Conservation (phyloP, 2,329 filamentous ascomycete species). For the Aspergillus terreus region DNA sequence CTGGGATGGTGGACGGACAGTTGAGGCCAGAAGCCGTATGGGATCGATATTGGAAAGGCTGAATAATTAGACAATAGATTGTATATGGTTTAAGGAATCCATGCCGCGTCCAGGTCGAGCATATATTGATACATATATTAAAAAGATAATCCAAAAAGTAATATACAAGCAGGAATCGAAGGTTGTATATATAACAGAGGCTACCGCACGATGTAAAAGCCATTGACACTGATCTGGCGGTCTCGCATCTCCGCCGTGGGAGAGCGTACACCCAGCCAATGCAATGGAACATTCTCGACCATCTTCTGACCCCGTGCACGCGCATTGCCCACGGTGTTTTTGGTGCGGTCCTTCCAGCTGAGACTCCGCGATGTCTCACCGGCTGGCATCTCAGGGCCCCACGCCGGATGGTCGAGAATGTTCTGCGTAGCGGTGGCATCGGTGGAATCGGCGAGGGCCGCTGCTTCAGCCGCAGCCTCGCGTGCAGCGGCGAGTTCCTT, state of each 20-base stretch:
- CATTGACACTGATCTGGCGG: slow-evolving; percentile 32
- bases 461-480: slow-evolving; percentile 33
- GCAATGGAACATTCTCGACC: slow-evolving; percentile 57
- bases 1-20: neutral
- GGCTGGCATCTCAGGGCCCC: slow-evolving; percentile 20
- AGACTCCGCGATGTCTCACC: slow-evolving; percentile 24
- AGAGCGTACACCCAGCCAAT: slow-evolving; percentile 57
- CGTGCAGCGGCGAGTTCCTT: slow-evolving; percentile 32
- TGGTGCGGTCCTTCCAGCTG: slow-evolving; percentile 40
- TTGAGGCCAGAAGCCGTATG: neutral
- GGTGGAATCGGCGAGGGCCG: slow-evolving; percentile 35
- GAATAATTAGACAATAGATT: neutral
- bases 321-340: slow-evolving; percentile 49
- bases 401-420: slow-evolving; percentile 37
- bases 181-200: slow-evolving; percentile 59
- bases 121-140: too few species aligned
- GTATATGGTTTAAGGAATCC: neutral
- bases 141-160: slow-evolving; percentile 1
- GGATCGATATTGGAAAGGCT: neutral
- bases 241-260: slow-evolving; percentile 44
- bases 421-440: slow-evolving; percentile 36
- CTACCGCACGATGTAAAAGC: slow-evolving; percentile 37
- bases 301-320: slow-evolving; percentile 51
- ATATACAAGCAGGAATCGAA: slow-evolving; percentile 12
- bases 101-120: too few species aligned